Base-by-base conservation (phyloP, 768 basidiomycete genomes). In the Pleurotus ostreatus region DNA sequence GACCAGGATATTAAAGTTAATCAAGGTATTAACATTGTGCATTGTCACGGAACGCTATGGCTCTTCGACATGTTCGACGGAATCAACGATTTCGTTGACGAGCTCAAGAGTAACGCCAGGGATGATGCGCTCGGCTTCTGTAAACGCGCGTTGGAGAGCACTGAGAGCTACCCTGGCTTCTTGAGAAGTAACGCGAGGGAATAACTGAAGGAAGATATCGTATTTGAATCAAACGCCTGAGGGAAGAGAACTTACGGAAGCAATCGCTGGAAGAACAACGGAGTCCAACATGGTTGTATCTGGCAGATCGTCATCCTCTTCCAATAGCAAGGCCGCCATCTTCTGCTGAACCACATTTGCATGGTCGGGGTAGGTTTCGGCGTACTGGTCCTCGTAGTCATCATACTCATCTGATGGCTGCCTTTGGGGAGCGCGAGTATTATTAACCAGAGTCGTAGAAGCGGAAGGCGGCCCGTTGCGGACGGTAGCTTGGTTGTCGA, bases 251-350 rank as follows among this genome's bases (percentile, higher is more conserved):
- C 88, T 70, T 62, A 98, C 96, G 59, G 92, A 95, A 44, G 94
- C 92, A 63, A 98, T 87, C n/a, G 94, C 94, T 20, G 97, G 97
- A 25, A 98, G 73, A 51, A 98, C 87, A 26, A 99, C 96, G 2
- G 93, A 93, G 65, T 97, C 94, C 38, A 98, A 77, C 86, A 98
- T 96, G n/a, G 90, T 86, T 23, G 89, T 89, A 66, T 92, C 89
- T 4, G 88, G 84, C 43, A 89, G 70, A 18, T 83, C 83, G 39
- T 84, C 83, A 22, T 84, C 84, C 20, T 76, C 54, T n/a, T 34
- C 30, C 41, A 58, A 6, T 45, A 78, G 76, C 13, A 76, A 71
- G 22, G 76, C 73, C 26, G 70, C 68, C 64, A 79, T 60, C 60
- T 78, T 78, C 58, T 84, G 79, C 30, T 78, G 75, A 46, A 83